Evolutionary conservation across 1,284 basidiomycete species (phyloP).

Genomic region (Rhodotorula sp.): DNA sequence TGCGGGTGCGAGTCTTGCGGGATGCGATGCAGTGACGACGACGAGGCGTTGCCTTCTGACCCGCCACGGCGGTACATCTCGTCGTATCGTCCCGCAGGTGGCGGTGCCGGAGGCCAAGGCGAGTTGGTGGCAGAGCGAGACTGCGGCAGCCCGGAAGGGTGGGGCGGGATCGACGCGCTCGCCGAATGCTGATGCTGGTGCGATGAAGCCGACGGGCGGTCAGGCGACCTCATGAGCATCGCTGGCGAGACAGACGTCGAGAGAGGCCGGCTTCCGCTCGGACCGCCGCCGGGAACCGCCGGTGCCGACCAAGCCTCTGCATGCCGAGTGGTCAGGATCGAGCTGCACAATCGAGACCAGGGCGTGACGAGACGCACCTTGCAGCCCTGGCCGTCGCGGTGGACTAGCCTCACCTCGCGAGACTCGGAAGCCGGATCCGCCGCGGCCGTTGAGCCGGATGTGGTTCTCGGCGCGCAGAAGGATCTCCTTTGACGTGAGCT

Average conservation of each 20-base stretch:
- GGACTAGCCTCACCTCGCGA: constrained; percentile 22
- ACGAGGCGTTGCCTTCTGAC: constrained; percentile 4
- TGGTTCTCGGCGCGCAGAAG: constrained; percentile 38
- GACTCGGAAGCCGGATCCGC: constrained; percentile 13
- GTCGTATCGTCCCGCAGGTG: constrained; percentile 2
- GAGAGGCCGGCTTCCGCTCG: constrained; percentile 7
- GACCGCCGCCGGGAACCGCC: constrained; percentile 11
- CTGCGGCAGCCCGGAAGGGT: background rate
- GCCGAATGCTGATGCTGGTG: constrained; percentile 1
- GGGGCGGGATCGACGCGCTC: background rate
- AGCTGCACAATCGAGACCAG: background rate
- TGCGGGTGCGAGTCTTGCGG: background rate
- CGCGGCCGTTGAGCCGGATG: constrained; percentile 13
- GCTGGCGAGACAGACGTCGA: constrained; percentile 27
- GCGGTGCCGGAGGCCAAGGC: background rate
- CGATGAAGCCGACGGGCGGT: constrained; percentile 13
- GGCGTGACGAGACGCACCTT: constrained; percentile 7
- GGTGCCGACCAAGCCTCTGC: constrained; percentile 34
- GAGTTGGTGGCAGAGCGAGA: background rate
- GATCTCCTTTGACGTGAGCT: constrained; percentile 46
- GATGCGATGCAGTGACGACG: constrained; percentile 1
- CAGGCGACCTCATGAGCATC: constrained; percentile 3
- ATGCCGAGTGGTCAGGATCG: no score
- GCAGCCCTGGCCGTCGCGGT: constrained; percentile 23
- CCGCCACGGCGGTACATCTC: constrained; percentile 2